Evolutionary conservation across 164 flowering plant species (phyloP).

Genomic region (Liquidambar formosana): DNA sequence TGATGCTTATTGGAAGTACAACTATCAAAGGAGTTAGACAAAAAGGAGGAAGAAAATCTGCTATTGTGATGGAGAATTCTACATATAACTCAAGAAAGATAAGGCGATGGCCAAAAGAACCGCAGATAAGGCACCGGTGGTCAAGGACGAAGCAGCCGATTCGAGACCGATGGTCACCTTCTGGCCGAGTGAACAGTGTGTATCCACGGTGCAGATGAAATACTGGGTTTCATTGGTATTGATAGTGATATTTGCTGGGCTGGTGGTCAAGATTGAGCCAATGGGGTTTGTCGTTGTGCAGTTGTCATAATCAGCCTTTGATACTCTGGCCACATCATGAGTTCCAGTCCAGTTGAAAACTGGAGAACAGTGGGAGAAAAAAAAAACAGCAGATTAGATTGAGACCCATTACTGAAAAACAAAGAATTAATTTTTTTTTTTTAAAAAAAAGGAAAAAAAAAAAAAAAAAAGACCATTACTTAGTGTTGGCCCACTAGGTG

Average conservation of each 20-base stretch:
- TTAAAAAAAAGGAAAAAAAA: too few species aligned
- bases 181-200: conserved; percentile 24
- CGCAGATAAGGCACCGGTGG: background rate
- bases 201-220: conserved; percentile 24
- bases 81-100: too few species aligned
- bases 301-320: conserved; percentile 8
- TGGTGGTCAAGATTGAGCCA: background rate
- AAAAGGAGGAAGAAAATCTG: too few species aligned
- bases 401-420: too few species aligned
- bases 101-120: too few species aligned
- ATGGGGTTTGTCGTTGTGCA: conserved; percentile 12
- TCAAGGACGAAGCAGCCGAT: background rate
- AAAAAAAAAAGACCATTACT: too few species aligned
- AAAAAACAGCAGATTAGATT: background rate
- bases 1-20: too few species aligned
- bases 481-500: too few species aligned
- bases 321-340: conserved; percentile 15
- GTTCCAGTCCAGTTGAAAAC: conserved; percentile 14
- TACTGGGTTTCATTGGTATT: conserved; percentile 10
- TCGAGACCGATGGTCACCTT: conserved; percentile 22
- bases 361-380: background rate
- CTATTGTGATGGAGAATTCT: too few species aligned
- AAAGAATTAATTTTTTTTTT: too few species aligned
- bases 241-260: conserved; percentile 9
- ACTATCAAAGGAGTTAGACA: too few species aligned